Conservation (phyloP, 257 asterid species). For the Lithospermum erythrorhizon region DNA sequence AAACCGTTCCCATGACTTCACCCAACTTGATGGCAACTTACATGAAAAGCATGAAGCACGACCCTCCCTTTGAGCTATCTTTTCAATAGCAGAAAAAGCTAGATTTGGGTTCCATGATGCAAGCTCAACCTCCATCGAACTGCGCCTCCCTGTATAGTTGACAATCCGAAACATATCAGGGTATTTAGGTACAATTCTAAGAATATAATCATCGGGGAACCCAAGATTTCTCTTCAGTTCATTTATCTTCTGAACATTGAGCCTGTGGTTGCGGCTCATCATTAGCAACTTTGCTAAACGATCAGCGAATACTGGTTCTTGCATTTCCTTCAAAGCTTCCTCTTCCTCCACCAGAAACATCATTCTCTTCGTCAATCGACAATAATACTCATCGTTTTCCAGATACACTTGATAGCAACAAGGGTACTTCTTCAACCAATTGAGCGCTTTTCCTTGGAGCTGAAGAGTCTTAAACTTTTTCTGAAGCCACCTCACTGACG, state of each 20-base stretch:
- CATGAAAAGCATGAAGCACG: constrained; percentile 49
- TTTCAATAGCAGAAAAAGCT: constrained; percentile 58
- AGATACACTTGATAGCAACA: constrained; percentile 72
- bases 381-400: constrained; percentile 45
- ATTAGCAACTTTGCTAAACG: constrained; percentile 68
- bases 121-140: constrained; percentile 82
- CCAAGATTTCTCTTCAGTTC: constrained; percentile 68
- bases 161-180: constrained; percentile 55
- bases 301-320: constrained; percentile 54
- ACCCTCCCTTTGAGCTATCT: constrained; percentile 33
- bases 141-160: constrained; percentile 55
- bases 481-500: constrained; percentile 53
- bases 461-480: constrained; percentile 73
- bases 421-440: constrained; percentile 89
- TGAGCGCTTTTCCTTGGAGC: constrained; percentile 74
- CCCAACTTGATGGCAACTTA: constrained; percentile 60
- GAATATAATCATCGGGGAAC: constrained; percentile 82
- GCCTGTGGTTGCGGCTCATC: constrained; percentile 72
- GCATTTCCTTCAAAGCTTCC: constrained; percentile 57
- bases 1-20: constrained; percentile 70
- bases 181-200: constrained; percentile 68
- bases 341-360: constrained; percentile 70
- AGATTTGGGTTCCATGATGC: constrained; percentile 47
- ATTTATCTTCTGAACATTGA: constrained; percentile 52
- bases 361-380: constrained; percentile 61